Evolutionary conservation across 1,139 yeast species (phyloP).

Genomic region (Scheffersomyces quercinus): DNA sequence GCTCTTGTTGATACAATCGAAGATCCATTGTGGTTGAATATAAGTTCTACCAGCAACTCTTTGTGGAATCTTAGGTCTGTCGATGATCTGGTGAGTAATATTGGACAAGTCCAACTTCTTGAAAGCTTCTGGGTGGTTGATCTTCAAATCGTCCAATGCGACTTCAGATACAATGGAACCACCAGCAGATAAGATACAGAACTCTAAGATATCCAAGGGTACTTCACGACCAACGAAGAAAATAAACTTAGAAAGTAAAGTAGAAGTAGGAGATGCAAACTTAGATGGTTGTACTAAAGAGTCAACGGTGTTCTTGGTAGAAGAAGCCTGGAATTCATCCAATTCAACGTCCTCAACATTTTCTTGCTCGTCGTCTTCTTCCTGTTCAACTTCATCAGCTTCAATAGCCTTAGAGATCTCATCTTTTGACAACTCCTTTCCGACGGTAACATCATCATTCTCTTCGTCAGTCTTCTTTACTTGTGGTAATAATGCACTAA

Average conservation of each 20-base stretch:
- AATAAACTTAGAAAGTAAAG: constrained; percentile 69
- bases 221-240: constrained; percentile 96
- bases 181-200: constrained; percentile 83
- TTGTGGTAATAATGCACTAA: constrained; percentile 43
- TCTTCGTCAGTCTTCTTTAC: constrained; percentile 19
- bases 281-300: constrained; percentile 76
- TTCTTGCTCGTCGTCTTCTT: constrained; percentile 39
- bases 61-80: constrained; percentile 77
- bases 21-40: constrained; percentile 97
- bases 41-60: constrained; percentile 92
- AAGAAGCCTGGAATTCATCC: constrained; percentile 67
- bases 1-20: constrained; percentile 84
- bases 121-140: constrained; percentile 39
- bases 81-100: constrained; percentile 92
- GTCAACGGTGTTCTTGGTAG: constrained; percentile 72
- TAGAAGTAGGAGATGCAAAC: constrained; percentile 57
- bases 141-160: constrained; percentile 71
- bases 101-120: constrained; percentile 58
- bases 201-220: constrained; percentile 86
- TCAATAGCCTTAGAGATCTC: constrained; percentile 52
- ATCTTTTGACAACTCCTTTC: constrained; percentile 38
- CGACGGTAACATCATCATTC: constrained; percentile 27
- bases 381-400: constrained; percentile 47
- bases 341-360: constrained; percentile 49
- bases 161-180: constrained; percentile 86